Evolutionary conservation across 441 rosid genomes (phyloP).

Genomic region (Omphalea diandra): DNA sequence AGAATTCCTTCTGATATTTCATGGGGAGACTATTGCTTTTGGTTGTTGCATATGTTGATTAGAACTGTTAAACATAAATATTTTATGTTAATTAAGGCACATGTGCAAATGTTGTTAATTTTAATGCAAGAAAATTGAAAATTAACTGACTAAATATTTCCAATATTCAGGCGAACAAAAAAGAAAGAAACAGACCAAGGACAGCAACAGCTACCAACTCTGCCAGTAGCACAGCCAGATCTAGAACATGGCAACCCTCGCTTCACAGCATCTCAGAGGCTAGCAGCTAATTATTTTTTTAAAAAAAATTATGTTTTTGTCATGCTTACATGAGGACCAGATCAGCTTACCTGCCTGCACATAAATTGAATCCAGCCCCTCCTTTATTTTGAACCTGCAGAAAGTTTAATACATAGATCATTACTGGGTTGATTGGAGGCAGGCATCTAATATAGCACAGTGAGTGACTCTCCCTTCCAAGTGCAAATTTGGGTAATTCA

Average conservation of each 20-base stretch:
- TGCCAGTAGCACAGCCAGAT: conserved; percentile 32
- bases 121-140: neutral
- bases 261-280: conserved; percentile 83
- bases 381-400: conserved; percentile 10
- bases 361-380: conserved; percentile 9
- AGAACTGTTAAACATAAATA: neutral
- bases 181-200: conserved; percentile 51
- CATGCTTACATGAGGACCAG: conserved; percentile 20
- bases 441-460: conserved; percentile 11
- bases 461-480: conserved; percentile 11
- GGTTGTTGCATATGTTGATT: too few relatives aligned
- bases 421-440: conserved; percentile 9
- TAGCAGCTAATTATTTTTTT: conserved; percentile 30
- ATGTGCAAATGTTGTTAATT: neutral
- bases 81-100: neutral
- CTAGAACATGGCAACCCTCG: conserved; percentile 88
- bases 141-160: neutral
- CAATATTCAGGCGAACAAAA: conserved; percentile 36
- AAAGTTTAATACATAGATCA: conserved; percentile 12
- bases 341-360: neutral
- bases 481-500: conserved; percentile 31
- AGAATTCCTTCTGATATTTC: too few relatives aligned
- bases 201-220: conserved; percentile 39
- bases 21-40: too few relatives aligned
- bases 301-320: neutral